Percentiles rank a stretch among this genome's conserved stretches.
Conservation (phyloP, 2,329 filamentous ascomycete genomes). For the Catunica adiposa region DNA sequence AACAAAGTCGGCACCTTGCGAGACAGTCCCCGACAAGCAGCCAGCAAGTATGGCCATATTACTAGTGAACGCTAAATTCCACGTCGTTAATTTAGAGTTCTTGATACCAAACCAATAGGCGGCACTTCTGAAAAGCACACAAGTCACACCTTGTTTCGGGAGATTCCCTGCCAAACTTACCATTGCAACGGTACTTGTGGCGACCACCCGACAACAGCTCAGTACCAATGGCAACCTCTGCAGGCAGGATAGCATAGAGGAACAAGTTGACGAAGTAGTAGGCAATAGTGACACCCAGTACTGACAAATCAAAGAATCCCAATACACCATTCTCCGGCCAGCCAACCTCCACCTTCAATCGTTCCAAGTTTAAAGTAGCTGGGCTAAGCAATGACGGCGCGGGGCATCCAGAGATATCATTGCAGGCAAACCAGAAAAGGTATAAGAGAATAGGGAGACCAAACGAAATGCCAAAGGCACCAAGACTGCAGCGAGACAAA, state of each 20-base stretch:
- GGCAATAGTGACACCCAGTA: constrained; percentile 50
- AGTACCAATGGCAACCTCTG: constrained; percentile 51
- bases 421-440: constrained; percentile 69
- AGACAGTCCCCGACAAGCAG: constrained; percentile 55
- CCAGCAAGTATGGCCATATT: constrained; percentile 55
- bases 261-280: constrained; percentile 66
- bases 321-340: constrained; percentile 59
- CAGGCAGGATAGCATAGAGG: constrained; percentile 63
- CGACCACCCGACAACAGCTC: constrained; percentile 53
- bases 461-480: constrained; percentile 62
- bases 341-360: constrained; percentile 63
- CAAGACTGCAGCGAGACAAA: constrained; percentile 36
- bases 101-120: neutral
- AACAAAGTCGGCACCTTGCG: constrained; percentile 64
- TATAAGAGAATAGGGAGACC: constrained; percentile 67
- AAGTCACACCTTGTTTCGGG: neutral
- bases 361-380: constrained; percentile 50
- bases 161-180: constrained; percentile 25
- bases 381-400: constrained; percentile 64
- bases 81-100: neutral
- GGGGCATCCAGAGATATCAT: constrained; percentile 83
- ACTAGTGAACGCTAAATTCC: constrained; percentile 50
- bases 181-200: constrained; percentile 69
- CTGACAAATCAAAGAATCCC: constrained; percentile 54
- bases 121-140: neutral